phyloP scores from a whole-genome alignment of 176 grass and related monocot genomes.

The Aegilops sharonensis region DNA sequence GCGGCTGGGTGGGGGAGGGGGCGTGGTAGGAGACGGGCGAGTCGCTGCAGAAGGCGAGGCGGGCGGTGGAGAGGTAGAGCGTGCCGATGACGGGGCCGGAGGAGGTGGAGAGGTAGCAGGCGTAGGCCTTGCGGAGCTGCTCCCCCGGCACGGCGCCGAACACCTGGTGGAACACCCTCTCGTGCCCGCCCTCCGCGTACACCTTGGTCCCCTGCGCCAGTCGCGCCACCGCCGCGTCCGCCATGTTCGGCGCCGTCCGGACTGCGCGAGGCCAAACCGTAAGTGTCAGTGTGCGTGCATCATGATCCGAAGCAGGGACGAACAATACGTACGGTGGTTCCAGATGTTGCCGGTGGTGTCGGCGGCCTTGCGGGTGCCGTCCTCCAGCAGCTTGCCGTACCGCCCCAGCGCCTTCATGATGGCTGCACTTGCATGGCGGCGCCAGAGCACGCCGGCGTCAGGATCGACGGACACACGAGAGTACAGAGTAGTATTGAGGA shows the following conservation, averaged over 20 bases:
- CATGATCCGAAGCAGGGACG: no score
- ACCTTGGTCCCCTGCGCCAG: conserved; percentile 88
- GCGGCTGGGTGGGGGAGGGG: conserved; percentile 19
- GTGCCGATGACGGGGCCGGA: conserved; percentile 83
- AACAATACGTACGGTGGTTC: conserved; percentile 34
- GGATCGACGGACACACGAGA: background rate
- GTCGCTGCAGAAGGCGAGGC: conserved; percentile 88
- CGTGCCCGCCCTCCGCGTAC: conserved; percentile 80
- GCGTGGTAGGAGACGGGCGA: conserved; percentile 54
- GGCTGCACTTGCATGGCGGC: background rate
- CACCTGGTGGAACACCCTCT: conserved; percentile 77
- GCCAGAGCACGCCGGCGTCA: background rate
- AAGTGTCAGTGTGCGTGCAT: background rate
- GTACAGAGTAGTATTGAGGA: background rate
- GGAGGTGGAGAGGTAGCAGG: conserved; percentile 91
- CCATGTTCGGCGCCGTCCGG: conserved; percentile 69
- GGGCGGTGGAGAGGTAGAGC: conserved; percentile 73
- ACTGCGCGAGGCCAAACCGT: conserved; percentile 26
- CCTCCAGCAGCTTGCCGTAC: conserved; percentile 62
- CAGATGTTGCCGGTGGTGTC: conserved; percentile 68
- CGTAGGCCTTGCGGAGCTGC: conserved; percentile 81
- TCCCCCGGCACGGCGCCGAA: conserved; percentile 66
- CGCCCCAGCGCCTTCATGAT: conserved; percentile 52
- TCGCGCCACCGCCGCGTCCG: conserved; percentile 69
- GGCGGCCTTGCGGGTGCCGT: conserved; percentile 60